Conservation (phyloP, 2,329 filamentous ascomycete species). For the Moelleriella libera region DNA sequence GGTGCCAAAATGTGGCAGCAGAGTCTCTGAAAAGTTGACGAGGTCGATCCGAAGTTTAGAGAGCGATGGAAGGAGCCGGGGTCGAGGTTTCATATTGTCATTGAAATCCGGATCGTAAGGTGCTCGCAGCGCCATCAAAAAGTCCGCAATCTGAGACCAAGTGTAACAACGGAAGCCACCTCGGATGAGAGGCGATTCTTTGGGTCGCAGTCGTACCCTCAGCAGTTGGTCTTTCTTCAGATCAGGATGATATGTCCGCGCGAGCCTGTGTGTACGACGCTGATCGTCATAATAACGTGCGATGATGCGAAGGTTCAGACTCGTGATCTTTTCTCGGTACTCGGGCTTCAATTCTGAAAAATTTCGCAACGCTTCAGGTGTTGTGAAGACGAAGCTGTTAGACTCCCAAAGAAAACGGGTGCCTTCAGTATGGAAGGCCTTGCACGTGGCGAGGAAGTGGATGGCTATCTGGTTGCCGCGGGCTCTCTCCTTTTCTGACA, state of each 20-base stretch:
- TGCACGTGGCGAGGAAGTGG: constrained; percentile 37
- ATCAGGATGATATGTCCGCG: constrained; percentile 26
- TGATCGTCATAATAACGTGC: constrained; percentile 42
- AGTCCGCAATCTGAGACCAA: constrained; percentile 39
- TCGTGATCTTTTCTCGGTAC: constrained; percentile 28
- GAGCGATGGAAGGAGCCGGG: constrained; percentile 32
- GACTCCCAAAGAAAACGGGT: constrained; percentile 33
- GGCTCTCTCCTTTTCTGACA: constrained; percentile 27
- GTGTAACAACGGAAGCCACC: constrained; percentile 39
- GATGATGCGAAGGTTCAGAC: constrained; percentile 37
- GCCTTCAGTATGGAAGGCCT: constrained; percentile 33
- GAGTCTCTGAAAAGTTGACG: constrained; percentile 36
- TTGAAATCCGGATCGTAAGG: constrained; percentile 29
- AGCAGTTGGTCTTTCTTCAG: constrained; percentile 26
- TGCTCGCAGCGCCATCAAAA: constrained; percentile 34
- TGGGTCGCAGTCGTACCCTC: constrained; percentile 25
- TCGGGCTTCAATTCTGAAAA: constrained; percentile 30
- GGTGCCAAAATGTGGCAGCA: constrained; percentile 28
- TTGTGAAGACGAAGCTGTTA: constrained; percentile 41
- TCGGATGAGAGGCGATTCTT: constrained; percentile 30
- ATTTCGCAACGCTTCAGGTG: constrained; percentile 30
- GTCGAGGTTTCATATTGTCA: constrained; percentile 19
- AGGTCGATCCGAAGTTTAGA: constrained; percentile 35
- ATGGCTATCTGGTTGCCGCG: constrained; percentile 36
- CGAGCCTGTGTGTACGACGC: constrained; percentile 25